Evolutionary conservation across 1,139 yeast genomes (phyloP).

Genomic region (Yamadazyma kanchanaburiensis): DNA sequence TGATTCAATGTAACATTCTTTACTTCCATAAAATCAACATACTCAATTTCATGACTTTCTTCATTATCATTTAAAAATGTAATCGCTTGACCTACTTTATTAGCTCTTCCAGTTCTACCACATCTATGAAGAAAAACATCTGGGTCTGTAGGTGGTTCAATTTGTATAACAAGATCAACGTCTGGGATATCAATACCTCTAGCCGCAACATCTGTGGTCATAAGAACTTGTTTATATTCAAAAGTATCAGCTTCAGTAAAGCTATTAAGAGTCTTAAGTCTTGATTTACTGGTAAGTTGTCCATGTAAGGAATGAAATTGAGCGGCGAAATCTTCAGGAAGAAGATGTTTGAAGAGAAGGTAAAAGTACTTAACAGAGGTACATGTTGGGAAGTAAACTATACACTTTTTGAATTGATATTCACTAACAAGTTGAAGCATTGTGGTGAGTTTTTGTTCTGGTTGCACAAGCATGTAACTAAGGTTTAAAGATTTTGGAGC

Average conservation of each 20-base stretch:
- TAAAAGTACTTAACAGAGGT: slow-evolving; percentile 75
- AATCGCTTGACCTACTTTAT: slow-evolving; percentile 74
- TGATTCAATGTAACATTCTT: slow-evolving; percentile 57
- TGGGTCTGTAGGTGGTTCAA: slow-evolving; percentile 91
- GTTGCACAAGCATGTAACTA: slow-evolving; percentile 57
- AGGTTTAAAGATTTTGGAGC: slow-evolving; percentile 67
- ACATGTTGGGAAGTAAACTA: slow-evolving; percentile 92
- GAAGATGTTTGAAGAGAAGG: slow-evolving; percentile 39
- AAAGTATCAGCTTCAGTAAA: slow-evolving; percentile 50
- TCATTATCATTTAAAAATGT: slow-evolving; percentile 61
- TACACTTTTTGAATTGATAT: slow-evolving; percentile 65
- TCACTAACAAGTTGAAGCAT: slow-evolving; percentile 53
- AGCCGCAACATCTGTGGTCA: slow-evolving; percentile 89
- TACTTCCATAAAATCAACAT: slow-evolving; percentile 74
- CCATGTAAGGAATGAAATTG: slow-evolving; percentile 77
- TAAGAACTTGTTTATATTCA: slow-evolving; percentile 52
- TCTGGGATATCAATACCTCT: slow-evolving; percentile 93
- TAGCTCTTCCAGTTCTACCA: slow-evolving; percentile 93
- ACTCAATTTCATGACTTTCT: slow-evolving; percentile 74
- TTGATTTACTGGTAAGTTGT: slow-evolving; percentile 68
- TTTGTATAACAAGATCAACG: slow-evolving; percentile 81
- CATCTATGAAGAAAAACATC: slow-evolving; percentile 84
- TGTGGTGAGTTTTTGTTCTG: slow-evolving; percentile 58
- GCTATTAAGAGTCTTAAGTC: slow-evolving; percentile 64
- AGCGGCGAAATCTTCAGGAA: slow-evolving; percentile 19